A percentile compares a stretch with the other conserved stretches of the same genome.
Conservation (phyloP, 2,329 filamentous ascomycete genomes). For the Nakataea oryzae region DNA sequence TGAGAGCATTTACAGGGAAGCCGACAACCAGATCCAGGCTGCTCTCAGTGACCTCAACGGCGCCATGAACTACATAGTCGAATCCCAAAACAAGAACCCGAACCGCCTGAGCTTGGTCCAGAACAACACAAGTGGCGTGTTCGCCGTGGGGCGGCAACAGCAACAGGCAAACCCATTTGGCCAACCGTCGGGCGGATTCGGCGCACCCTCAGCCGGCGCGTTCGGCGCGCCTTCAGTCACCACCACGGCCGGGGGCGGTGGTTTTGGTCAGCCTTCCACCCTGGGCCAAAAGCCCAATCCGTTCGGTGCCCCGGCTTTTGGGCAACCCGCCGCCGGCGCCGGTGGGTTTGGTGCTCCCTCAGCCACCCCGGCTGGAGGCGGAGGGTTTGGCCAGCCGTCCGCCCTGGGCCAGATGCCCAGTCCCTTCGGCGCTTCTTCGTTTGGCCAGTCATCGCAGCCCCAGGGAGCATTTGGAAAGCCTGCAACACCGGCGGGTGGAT, state of each 20-base stretch:
- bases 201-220: background rate
- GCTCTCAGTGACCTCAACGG: slow-evolving; percentile 59
- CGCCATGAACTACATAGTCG: slow-evolving; percentile 59
- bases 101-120: slow-evolving; percentile 60
- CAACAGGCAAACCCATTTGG: slow-evolving; percentile 2
- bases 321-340: slow-evolving; percentile 25
- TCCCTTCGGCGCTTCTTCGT: slow-evolving; percentile 13
- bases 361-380: slow-evolving; percentile 7
- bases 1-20: slow-evolving; percentile 49
- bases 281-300: slow-evolving; percentile 21
- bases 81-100: slow-evolving; percentile 59
- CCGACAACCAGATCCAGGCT: slow-evolving; percentile 62
- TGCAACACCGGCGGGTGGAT: slow-evolving; percentile 11
- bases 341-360: slow-evolving; percentile 24
- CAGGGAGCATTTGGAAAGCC: slow-evolving; percentile 21
- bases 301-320: slow-evolving; percentile 33
- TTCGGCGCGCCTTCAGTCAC: slow-evolving; percentile 16
- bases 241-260: slow-evolving; percentile 9
- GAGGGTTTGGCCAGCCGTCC: slow-evolving; percentile 16
- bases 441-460: slow-evolving; percentile 11
- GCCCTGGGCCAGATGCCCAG: slow-evolving; percentile 21
- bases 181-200: slow-evolving; percentile 5
- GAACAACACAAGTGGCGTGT: slow-evolving; percentile 33
- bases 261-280: slow-evolving; percentile 29
- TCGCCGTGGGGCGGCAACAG: slow-evolving; percentile 25